Conservation (phyloP, 805 yeast genomes). For the Cyberlindnera maritima region DNA sequence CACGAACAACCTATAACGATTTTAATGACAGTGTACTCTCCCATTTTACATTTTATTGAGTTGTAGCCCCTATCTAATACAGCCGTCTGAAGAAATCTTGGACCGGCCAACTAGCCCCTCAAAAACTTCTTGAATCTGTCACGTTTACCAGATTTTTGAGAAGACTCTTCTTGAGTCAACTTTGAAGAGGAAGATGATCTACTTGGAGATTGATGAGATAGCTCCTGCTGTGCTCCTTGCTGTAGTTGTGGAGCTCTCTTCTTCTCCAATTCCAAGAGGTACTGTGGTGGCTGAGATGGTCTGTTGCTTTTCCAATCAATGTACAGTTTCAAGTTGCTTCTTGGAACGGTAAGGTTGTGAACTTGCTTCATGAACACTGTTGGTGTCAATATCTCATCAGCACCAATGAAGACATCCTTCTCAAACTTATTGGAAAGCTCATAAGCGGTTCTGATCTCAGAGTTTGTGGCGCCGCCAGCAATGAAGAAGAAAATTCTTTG, state of each 20-base stretch:
- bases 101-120: slow-evolving; percentile 30
- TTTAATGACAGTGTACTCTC: neutral
- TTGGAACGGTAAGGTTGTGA: slow-evolving; percentile 33
- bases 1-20: neutral
- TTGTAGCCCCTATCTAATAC: neutral
- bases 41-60: no score
- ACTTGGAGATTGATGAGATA: neutral
- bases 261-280: slow-evolving; percentile 38
- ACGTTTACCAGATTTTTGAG: slow-evolving; percentile 42
- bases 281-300: slow-evolving; percentile 41
- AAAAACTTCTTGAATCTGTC: slow-evolving; percentile 46
- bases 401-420: slow-evolving; percentile 78
- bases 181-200: neutral
- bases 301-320: slow-evolving; percentile 33
- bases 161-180: slow-evolving; percentile 7
- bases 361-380: slow-evolving; percentile 36
- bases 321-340: slow-evolving; percentile 42
- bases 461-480: slow-evolving; percentile 86
- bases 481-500: slow-evolving; percentile 78
- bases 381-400: slow-evolving; percentile 69
- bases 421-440: slow-evolving; percentile 61
- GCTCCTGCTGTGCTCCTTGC: slow-evolving; percentile 9
- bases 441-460: slow-evolving; percentile 75
- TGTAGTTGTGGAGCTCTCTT: slow-evolving; percentile 11
- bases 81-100: no score